These are phyloP conservation scores for Protostelium mycophagum DNA, from an alignment of 78 protist genomes.

Conservation along the genomic window DNA sequence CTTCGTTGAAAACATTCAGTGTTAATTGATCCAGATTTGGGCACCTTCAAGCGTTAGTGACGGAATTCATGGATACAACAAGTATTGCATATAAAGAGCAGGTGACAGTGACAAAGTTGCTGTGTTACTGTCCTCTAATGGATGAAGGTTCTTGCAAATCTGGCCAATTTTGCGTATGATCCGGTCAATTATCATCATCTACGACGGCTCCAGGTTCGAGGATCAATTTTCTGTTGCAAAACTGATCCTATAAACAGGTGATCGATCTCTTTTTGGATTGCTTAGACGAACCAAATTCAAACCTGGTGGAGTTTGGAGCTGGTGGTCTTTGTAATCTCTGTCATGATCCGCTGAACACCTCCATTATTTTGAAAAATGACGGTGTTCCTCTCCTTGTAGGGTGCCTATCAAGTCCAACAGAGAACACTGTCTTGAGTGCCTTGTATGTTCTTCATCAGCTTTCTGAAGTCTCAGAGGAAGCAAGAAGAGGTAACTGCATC, in stretches of 20 bases:
- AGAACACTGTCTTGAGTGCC: not conserved
- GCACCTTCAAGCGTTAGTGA: not conserved
- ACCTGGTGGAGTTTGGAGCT: not conserved
- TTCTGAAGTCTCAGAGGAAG: not conserved
- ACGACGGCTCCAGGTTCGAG: not conserved
- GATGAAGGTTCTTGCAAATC: not conserved
- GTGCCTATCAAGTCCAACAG: not conserved
- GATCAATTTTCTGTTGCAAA: not conserved
- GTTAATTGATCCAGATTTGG: not conserved
- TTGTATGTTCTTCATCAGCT: not conserved
- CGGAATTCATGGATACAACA: not conserved
- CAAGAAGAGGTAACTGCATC: not conserved
- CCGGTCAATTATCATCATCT: not conserved
- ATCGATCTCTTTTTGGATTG: not conserved
- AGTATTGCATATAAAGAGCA: not conserved
- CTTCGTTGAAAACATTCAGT: not conserved
- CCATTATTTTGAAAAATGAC: not conserved
- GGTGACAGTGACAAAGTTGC: not conserved
- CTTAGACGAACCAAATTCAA: not conserved
- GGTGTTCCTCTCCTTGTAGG: not conserved
- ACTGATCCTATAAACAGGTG: too few relatives aligned
- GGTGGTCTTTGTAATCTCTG: not conserved
- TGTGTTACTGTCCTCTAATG: not conserved
- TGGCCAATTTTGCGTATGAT: not conserved
- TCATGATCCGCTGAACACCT: not conserved